Evolutionary conservation across 179 eudicot species (phyloP).

Genomic region (Camellia oleifera): DNA sequence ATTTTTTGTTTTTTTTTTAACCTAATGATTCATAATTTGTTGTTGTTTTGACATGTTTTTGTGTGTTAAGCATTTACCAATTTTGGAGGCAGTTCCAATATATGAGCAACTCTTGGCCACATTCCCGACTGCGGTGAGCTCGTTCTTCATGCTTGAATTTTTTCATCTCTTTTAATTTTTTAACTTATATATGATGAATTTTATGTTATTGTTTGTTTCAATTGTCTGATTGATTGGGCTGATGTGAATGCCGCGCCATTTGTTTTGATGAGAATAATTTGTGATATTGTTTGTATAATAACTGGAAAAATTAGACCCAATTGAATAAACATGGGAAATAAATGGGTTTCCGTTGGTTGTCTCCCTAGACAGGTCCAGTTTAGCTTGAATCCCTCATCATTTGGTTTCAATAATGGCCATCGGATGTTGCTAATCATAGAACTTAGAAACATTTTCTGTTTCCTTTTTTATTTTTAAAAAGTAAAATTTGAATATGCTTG

Average conservation of each 20-base stretch:
- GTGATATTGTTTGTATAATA: background rate
- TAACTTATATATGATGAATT: background rate
- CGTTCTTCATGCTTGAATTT: background rate
- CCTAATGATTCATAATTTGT: background rate
- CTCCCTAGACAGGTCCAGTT: background rate
- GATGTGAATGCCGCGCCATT: background rate
- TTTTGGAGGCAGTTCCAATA: constrained; percentile 72
- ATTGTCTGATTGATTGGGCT: background rate
- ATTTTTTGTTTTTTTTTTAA: background rate
- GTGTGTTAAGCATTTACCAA: constrained; percentile 55
- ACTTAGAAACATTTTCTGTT: background rate
- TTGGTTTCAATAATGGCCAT: background rate
- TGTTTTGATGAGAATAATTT: no score
- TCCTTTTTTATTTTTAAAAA: background rate
- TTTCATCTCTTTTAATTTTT: background rate
- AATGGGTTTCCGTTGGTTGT: background rate
- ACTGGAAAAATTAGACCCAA: background rate
- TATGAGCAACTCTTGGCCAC: constrained; percentile 83
- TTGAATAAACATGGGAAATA: background rate
- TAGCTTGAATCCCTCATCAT: background rate
- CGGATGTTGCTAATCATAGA: background rate
- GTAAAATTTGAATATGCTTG: background rate
- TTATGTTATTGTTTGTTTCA: background rate
- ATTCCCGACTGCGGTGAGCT: constrained; percentile 90
- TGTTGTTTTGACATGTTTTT: constrained; percentile 1